Base-by-base conservation (phyloP, 805 yeast species). In the Candida nanaspora region DNA sequence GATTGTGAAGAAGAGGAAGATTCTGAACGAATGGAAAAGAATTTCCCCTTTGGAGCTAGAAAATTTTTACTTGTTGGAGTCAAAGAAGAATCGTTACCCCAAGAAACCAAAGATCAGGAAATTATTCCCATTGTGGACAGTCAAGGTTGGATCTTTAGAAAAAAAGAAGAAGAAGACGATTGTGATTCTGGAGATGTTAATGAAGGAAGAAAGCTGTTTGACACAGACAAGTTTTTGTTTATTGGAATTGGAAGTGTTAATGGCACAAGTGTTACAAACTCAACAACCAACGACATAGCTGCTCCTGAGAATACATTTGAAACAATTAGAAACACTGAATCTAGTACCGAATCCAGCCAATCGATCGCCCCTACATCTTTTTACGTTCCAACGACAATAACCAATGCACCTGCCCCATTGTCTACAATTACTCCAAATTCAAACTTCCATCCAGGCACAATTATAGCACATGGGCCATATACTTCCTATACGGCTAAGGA, bases 191-290 rank as follows among this genome's bases (percentile, higher is more conserved):
- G 41, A 2, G 46, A 42, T 11, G 43, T 28, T 5, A 38, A 38
- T 23, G 35, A 39, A 7, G 29, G 27, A 35, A 40, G 35, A 33
- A 44, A 50, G 35, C 40, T 51, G 8, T 49, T 53, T 43, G 52
- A 49, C 13, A 48, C 56, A 5, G 55, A 57, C 44, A 46, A 47
- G 36, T 51, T 56, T 27, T 37, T 51, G 5, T 59, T 59, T 43
- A 46, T 56, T 33, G 61, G 61, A 8, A 45, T 57, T 44, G 60
- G 53, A 30, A 48, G 54, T 29, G 42, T 44, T 18, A 41, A 52
- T 25, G 26, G 40, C 26, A 34, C 35, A n/a, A 13, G 21, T 14
- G 19, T 21, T 33, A 22, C 4, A 29, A n/a, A n/a, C n/a, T n/a
- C n/a, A n/a, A n/a, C n/a, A n/a, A n/a, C n/a, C n/a, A n/a, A n/a